Evolutionary conservation across 2,329 filamentous ascomycete species (phyloP), one percentile per base, ranked within the genome.

Genomic region (Fusarium sp.): DNA sequence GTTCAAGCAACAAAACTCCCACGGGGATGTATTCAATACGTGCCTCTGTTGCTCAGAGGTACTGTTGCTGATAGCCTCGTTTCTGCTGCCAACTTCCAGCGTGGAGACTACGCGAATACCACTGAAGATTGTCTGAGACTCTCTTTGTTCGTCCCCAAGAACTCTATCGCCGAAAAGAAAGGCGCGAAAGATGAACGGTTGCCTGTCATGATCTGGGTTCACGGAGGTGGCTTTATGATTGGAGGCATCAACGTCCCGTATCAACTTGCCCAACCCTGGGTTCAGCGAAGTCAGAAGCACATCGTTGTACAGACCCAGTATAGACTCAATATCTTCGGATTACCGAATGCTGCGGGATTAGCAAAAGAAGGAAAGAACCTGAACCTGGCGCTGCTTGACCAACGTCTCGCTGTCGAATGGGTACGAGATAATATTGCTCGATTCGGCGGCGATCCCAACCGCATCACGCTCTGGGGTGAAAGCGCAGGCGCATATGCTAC

Each of bases 391-490:
- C 58, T 75, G 2, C 72, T 75, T 18, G 73, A 75, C 4, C 73
- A 75, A 6, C 70, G 73, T 15, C 58, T 75, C 1, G 73, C 73
- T 9, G 72, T 75, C 13, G 73, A 75, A 63, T 75, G 73, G 73
- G 73, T 75, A 7, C 67, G 60, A 0, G 59, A 59, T 13, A 75
- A 75, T 10, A 72, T 74, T 38, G 73, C 67, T 49, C 58, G 28
- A 16, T 75, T 75, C 10, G 73, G 73, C 9, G 73, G 73, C 0
- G 73, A 75, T 23, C 73, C 70, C 5, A 9, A 56, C 9, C 73
- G 73, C 13, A 75, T 75, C 7, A 61, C 33, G 2, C 70, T 75
- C 7, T 75, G 73, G 73, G 73, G 73, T 1, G 70, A 75, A 9
- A 75, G 73, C 10, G 73, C 73, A 5, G 61, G 67, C 2, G 73